A percentile compares a stretch with the other conserved stretches of the same genome.
Evolutionary conservation across 305 asterid species (phyloP).

Genomic region (Fraxinus velutina): DNA sequence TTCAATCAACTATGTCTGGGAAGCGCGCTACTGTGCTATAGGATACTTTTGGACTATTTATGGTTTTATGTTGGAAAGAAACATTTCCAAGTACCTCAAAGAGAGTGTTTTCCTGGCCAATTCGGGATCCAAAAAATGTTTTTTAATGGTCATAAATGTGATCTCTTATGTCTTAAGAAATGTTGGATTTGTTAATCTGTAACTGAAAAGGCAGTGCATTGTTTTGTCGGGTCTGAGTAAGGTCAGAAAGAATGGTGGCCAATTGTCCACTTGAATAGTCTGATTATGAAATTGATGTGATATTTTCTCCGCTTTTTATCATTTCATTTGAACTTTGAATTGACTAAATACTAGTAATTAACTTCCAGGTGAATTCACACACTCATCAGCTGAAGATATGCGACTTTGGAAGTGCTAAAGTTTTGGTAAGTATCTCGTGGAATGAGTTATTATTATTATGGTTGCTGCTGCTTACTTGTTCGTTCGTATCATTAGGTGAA

Average conservation of each 20-base stretch:
- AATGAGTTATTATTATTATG: slow-evolving; percentile 22
- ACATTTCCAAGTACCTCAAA: not conserved
- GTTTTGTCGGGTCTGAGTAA: not conserved
- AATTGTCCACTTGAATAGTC: not conserved
- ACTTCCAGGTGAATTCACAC: slow-evolving; percentile 91
- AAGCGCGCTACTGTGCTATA: not conserved
- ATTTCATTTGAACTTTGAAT: slow-evolving; percentile 16
- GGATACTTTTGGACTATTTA: not conserved
- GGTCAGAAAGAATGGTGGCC: not conserved
- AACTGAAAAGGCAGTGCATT: not conserved
- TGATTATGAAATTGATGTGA: slow-evolving; percentile 5
- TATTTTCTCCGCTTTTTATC: slow-evolving; percentile 8
- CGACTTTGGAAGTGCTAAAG: slow-evolving; percentile 99
- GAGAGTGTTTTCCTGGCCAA: not conserved
- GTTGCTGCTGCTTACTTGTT: slow-evolving; percentile 27
- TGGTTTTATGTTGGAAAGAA: slow-evolving; percentile 9
- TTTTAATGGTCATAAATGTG: not conserved
- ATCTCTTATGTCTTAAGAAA: not conserved
- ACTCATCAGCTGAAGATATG: slow-evolving; percentile 95
- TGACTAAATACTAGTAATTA: slow-evolving; percentile 24
- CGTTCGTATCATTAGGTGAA: slow-evolving; percentile 56
- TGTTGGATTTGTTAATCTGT: not conserved
- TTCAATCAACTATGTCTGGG: not conserved
- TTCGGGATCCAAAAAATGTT: not conserved
- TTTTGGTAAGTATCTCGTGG: slow-evolving; percentile 59